These are phyloP conservation scores for Phytopythium sindhum DNA, from an alignment of 352 stramenopile genomes.

Conservation along the genomic window DNA sequence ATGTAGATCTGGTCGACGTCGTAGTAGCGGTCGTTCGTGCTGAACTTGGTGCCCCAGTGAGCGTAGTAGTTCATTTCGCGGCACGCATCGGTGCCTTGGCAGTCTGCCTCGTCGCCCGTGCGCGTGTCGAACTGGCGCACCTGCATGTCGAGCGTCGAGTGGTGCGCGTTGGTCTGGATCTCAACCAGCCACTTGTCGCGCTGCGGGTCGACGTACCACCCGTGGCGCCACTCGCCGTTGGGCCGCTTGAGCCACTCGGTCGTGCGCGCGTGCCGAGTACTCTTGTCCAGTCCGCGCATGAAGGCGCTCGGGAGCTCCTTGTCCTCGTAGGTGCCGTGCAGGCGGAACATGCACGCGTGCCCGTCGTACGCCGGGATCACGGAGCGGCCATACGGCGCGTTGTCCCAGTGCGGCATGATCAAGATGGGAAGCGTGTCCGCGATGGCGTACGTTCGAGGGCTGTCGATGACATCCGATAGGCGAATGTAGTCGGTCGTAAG, in stretches of 20 bases:
- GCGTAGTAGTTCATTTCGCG: neutral
- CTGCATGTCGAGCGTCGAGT: neutral
- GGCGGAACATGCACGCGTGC: constrained; percentile 12
- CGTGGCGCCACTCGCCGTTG: constrained; percentile 4
- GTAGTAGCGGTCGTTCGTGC: constrained; percentile 18
- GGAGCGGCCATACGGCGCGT: neutral
- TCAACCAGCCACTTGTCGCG: constrained; percentile 3
- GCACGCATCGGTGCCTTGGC: neutral
- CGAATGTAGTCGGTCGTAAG: constrained; percentile 11
- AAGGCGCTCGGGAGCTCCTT: neutral
- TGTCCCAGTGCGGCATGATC: constrained; percentile 21
- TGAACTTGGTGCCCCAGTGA: constrained; percentile 10
- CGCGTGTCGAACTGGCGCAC: constrained; percentile 5
- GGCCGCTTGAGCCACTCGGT: constrained; percentile 4
- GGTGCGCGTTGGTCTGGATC: neutral
- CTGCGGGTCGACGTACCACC: constrained; percentile 8
- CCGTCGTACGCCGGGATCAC: constrained; percentile 8
- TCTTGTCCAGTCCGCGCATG: constrained; percentile 6
- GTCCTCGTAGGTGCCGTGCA: neutral
- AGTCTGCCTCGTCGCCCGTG: neutral
- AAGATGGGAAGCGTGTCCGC: constrained; percentile 14
- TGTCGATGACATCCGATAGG: neutral
- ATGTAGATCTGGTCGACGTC: constrained; percentile 11
- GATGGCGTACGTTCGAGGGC: constrained; percentile 15
- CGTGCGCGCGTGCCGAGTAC: neutral